Percentiles rank a stretch among this genome's conserved stretches.
Evolutionary conservation across 2,329 filamentous ascomycete species (phyloP).

Genomic region (Alternaria infectoria): DNA sequence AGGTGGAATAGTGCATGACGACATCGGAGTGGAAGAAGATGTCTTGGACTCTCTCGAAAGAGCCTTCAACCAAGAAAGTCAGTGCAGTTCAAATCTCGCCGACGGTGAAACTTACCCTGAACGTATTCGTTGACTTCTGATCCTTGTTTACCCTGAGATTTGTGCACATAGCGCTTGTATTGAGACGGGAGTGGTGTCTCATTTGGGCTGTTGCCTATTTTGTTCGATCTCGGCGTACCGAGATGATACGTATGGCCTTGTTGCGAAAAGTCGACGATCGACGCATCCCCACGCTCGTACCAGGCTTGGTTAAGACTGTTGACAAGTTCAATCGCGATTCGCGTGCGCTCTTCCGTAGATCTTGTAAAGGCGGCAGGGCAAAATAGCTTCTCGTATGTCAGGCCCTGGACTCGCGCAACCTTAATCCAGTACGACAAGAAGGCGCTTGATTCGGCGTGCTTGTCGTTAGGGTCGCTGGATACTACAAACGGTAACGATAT

Average conservation of each 20-base stretch:
- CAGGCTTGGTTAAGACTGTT: slow-evolving; percentile 36
- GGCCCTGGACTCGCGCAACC: slow-evolving; percentile 42
- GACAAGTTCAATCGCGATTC: slow-evolving; percentile 35
- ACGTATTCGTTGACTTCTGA: slow-evolving; percentile 15
- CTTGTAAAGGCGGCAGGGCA: slow-evolving; percentile 43
- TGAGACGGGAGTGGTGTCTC: slow-evolving; percentile 34
- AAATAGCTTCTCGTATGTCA: slow-evolving; percentile 47
- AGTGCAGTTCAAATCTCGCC: neutral
- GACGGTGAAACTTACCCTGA: slow-evolving; percentile 9
- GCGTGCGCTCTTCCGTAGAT: slow-evolving; percentile 32
- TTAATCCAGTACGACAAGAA: slow-evolving; percentile 46
- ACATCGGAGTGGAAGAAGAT: slow-evolving; percentile 42
- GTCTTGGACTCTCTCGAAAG: slow-evolving; percentile 31
- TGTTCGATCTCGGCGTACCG: neutral
- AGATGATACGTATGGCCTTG: neutral
- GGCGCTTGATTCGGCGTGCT: slow-evolving; percentile 17
- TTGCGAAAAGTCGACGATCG: slow-evolving; percentile 10
- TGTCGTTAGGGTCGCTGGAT: slow-evolving; percentile 4
- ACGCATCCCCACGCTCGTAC: slow-evolving; percentile 36
- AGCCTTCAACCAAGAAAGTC: slow-evolving; percentile 5
- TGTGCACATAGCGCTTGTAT: slow-evolving; percentile 18
- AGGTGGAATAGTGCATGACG: slow-evolving; percentile 43
- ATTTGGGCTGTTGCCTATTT: slow-evolving; percentile 21
- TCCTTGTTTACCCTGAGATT: neutral
- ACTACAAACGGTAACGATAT: slow-evolving; percentile 37